Conservation (phyloP, 345 rosid genomes). For the Salix purpurea region DNA sequence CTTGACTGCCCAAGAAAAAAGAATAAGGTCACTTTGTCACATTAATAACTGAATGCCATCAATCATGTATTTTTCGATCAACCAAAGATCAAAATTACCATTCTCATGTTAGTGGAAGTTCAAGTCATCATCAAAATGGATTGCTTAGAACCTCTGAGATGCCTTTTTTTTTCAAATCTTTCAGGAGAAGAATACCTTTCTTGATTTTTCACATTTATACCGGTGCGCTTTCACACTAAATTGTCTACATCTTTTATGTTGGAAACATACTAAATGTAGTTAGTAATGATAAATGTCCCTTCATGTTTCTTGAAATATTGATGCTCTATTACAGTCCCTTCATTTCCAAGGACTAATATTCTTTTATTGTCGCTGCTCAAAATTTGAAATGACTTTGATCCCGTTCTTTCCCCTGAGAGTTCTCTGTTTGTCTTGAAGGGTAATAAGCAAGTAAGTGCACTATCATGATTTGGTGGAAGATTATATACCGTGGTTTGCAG, state of each 20-base stretch:
- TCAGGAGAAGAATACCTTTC: too few relatives aligned
- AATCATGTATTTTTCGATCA: too few relatives aligned
- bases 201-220: too few relatives aligned
- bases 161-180: too few relatives aligned
- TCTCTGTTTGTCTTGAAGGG: constrained; percentile 95
- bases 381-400: constrained; percentile 99
- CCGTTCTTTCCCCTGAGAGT: constrained; percentile 99
- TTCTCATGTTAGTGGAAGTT: too few relatives aligned
- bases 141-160: too few relatives aligned
- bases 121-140: too few relatives aligned
- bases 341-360: constrained; percentile 3
- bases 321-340: neutral
- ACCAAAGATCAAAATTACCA: too few relatives aligned
- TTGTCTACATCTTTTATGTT: neutral
- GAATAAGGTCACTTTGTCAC: too few relatives aligned
- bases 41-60: too few relatives aligned
- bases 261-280: neutral
- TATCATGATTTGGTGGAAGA: constrained; percentile 3
- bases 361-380: constrained; percentile 57
- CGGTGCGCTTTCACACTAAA: too few relatives aligned
- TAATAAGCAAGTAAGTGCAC: constrained; percentile 67
- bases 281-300: neutral
- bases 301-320: neutral
- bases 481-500: constrained; percentile 1
- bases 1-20: too few relatives aligned